phyloP scores from a whole-genome alignment of 192 early-diverging fungal species.

The Entomortierella chlamydospora region DNA sequence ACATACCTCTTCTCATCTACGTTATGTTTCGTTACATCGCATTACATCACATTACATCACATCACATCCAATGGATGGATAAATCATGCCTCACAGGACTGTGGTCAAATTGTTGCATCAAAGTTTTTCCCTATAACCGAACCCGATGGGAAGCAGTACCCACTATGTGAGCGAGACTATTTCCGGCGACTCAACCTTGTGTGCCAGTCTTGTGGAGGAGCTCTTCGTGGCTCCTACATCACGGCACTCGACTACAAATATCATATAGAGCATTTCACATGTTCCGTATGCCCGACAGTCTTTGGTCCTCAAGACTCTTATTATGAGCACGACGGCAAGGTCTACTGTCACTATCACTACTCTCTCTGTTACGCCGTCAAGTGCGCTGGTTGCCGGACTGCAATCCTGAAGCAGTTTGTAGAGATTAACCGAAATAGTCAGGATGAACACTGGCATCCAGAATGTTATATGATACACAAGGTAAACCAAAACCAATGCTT shows the following conservation, averaged over 20 bases:
- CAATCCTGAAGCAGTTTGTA: slow-evolving; percentile 96
- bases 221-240: slow-evolving; percentile 92
- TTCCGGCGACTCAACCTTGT: slow-evolving; percentile 85
- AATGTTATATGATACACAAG: slow-evolving; percentile 99
- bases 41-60: neutral
- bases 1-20: neutral
- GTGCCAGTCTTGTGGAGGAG: slow-evolving; percentile 88
- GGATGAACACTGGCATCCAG: slow-evolving; percentile 97
- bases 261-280: slow-evolving; percentile 98
- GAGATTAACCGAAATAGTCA: slow-evolving; percentile 84
- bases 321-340: slow-evolving; percentile 92
- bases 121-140: slow-evolving; percentile 86
- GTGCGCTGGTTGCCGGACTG: slow-evolving; percentile 96
- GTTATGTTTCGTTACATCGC: neutral
- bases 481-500: slow-evolving; percentile 48
- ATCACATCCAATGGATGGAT: too few species aligned
- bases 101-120: slow-evolving; percentile 79
- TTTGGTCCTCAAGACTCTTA: slow-evolving; percentile 97
- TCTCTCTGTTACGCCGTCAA: slow-evolving; percentile 88
- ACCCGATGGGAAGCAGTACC: slow-evolving; percentile 64
- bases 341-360: slow-evolving; percentile 97
- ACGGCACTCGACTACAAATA: slow-evolving; percentile 93
- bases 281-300: slow-evolving; percentile 88
- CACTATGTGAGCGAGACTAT: slow-evolving; percentile 92
- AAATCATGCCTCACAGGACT: slow-evolving; percentile 68